phyloP scores from a whole-genome alignment of 2,329 filamentous ascomycete genomes.

The Monilinia polystroma region DNA sequence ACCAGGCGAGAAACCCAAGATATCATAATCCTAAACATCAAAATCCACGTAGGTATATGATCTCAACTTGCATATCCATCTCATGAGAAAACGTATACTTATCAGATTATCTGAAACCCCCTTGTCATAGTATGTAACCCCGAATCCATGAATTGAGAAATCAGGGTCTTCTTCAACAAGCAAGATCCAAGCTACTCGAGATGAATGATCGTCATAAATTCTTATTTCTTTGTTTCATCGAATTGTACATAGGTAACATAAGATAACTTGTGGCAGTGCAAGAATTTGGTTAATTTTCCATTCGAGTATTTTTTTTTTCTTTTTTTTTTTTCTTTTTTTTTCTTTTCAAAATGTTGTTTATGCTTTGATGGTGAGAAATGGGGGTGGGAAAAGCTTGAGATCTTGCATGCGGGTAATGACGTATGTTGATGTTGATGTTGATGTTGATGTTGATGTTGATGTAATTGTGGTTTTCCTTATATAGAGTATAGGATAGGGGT shows the following conservation, averaged over 20 bases:
- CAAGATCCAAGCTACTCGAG: constrained; percentile 7
- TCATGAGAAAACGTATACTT: not conserved
- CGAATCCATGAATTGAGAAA: not conserved
- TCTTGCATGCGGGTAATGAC: not conserved
- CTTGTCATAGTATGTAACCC: not conserved
- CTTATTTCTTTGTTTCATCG: not conserved
- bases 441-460: not conserved
- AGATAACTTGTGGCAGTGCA: not conserved
- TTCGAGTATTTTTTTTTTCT: no score
- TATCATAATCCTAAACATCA: no score
- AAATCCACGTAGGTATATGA: not conserved
- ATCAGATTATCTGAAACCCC: not conserved
- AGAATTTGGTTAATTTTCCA: not conserved
- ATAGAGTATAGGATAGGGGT: no score
- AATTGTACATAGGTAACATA: no score
- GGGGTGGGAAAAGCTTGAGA: not conserved
- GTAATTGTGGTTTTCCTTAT: not conserved
- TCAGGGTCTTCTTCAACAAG: not conserved
- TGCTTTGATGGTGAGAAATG: not conserved
- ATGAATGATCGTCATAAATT: constrained; percentile 8
- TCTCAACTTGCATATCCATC: no score
- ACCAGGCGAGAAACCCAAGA: no score
- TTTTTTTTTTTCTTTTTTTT: no score
- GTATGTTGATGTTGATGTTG: not conserved
- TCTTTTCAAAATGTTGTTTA: not conserved